Percentiles rank a stretch among this genome's conserved stretches.
Evolutionary conservation across 208 protist species (phyloP).

Genomic region (Leptomonas seymouri): DNA sequence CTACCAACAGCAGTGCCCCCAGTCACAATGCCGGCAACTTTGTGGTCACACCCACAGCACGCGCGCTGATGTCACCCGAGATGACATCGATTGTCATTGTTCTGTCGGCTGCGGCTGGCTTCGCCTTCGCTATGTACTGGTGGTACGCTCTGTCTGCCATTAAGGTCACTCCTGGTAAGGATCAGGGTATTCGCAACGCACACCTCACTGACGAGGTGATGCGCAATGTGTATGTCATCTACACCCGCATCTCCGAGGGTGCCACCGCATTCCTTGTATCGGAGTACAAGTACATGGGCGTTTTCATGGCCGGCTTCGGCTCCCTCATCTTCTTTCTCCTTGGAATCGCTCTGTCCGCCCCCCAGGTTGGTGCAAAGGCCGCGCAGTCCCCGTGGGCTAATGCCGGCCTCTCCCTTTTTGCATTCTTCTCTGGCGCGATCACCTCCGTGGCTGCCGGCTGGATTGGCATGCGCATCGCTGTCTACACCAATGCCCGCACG

Average conservation of each 20-base stretch:
- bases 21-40: conserved; percentile 7
- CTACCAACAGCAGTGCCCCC: neutral
- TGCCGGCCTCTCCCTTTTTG: conserved; percentile 63
- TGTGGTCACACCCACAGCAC: neutral
- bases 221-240: conserved; percentile 85
- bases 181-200: conserved; percentile 62
- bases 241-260: conserved; percentile 76
- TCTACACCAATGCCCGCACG: conserved; percentile 89
- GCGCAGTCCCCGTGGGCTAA: conserved; percentile 54
- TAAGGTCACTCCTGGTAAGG: conserved; percentile 62
- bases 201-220: conserved; percentile 86
- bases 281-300: conserved; percentile 87
- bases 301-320: conserved; percentile 81
- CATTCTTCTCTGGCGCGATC: conserved; percentile 74
- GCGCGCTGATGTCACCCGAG: conserved; percentile 39
- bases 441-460: conserved; percentile 84
- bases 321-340: conserved; percentile 80
- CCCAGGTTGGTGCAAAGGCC: conserved; percentile 35
- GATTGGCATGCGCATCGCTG: conserved; percentile 92
- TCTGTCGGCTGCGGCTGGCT: conserved; percentile 54
- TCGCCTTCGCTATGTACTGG: conserved; percentile 86
- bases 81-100: conserved; percentile 56
- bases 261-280: conserved; percentile 81
- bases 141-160: conserved; percentile 72
- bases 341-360: conserved; percentile 61